Base-by-base conservation (phyloP, 2,329 filamentous ascomycete genomes). In the Trichoderma koningii region DNA sequence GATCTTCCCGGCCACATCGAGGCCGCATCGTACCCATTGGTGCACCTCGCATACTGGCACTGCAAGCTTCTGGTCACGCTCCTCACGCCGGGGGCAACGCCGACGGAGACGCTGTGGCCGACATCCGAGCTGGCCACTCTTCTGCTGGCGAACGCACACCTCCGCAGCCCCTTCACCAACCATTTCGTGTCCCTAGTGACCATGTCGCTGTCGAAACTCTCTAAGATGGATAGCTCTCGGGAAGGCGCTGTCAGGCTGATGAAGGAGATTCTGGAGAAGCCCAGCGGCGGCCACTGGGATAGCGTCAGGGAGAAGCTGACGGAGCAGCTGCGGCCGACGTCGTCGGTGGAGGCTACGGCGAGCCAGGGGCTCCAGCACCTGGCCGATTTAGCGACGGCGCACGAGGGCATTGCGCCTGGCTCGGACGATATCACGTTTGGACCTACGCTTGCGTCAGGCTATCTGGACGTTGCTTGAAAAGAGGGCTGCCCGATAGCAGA, bases 1-100 rank as follows among this genome's bases (percentile, higher is more conserved):
- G 82, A 85, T 62, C 80, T 91, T 2, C 87, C 89, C 3, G 76
- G 80, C 14, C 80, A 82, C 50, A 78, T 88, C 28, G 85, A 85
- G 23, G 81, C 82, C 4, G 72, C 76, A 0, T 76, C 79, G 3
- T 79, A 83, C 55, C 85, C 85, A 3, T 73, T 89, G 38, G 80
- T 91, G 2, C 85, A 89, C 69, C 80, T 92, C 26, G 84, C 84
- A 19, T 91, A 90, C 75, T 90, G 89, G 84, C 88, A 91, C 73
- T 82, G 85, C 69, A 85, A 87, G 67, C 80, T 91, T 9, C 79
- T 92, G 19, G 81, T 86, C 10, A 85, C 87, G 59, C 80, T 90
- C 2, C 79, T 88, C 62, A 84, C 83, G 44, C 82, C 85, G 1
- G 81, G 80, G 12, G 80, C 83, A 1, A 83, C 84, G 47, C 80